A percentile compares a stretch with the other conserved stretches of the same genome.
Evolutionary conservation across 2,329 filamentous ascomycete genomes (phyloP).

Genomic region (Ascosphaera pollenicola): DNA sequence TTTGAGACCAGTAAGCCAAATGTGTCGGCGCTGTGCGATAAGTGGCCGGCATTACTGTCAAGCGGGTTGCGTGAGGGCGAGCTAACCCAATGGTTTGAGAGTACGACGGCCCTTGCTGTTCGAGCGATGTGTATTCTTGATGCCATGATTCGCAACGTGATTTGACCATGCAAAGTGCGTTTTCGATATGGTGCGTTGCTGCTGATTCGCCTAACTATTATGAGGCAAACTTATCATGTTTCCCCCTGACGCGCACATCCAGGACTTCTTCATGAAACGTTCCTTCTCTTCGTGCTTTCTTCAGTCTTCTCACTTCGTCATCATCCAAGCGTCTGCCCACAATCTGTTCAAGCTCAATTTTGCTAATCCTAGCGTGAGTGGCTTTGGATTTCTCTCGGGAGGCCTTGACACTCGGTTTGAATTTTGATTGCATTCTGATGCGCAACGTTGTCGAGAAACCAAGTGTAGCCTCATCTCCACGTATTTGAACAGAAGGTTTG

Average conservation of each 20-base stretch:
- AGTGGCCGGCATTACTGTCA: too few relatives aligned
- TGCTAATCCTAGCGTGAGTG: slow-evolving; percentile 53
- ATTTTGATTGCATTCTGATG: slow-evolving; percentile 84
- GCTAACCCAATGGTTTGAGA: too few relatives aligned
- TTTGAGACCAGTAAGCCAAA: too few relatives aligned
- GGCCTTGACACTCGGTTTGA: slow-evolving; percentile 64
- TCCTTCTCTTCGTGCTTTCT: slow-evolving; percentile 63
- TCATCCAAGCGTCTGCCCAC: slow-evolving; percentile 59
- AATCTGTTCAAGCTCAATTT: slow-evolving; percentile 62
- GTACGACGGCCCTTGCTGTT: too few relatives aligned
- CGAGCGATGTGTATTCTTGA: too few relatives aligned
- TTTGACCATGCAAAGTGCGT: too few relatives aligned
- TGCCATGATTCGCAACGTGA: too few relatives aligned
- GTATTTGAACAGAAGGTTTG: slow-evolving; percentile 37
- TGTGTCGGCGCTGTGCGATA: too few relatives aligned
- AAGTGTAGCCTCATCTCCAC: slow-evolving; percentile 50
- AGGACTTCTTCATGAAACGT: slow-evolving; percentile 75
- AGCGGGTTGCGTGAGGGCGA: too few relatives aligned
- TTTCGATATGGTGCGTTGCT: too few relatives aligned
- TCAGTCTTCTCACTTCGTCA: slow-evolving; percentile 65
- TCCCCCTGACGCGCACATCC: slow-evolving; percentile 73
- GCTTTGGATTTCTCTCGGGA: slow-evolving; percentile 58
- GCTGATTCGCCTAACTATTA: slow-evolving; percentile 4
- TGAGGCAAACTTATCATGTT: slow-evolving; percentile 61
- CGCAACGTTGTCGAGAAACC: slow-evolving; percentile 51